These are phyloP conservation scores for Metroxylon sagu DNA, from an alignment of 176 grass and related monocot species.

Conservation along the genomic window DNA sequence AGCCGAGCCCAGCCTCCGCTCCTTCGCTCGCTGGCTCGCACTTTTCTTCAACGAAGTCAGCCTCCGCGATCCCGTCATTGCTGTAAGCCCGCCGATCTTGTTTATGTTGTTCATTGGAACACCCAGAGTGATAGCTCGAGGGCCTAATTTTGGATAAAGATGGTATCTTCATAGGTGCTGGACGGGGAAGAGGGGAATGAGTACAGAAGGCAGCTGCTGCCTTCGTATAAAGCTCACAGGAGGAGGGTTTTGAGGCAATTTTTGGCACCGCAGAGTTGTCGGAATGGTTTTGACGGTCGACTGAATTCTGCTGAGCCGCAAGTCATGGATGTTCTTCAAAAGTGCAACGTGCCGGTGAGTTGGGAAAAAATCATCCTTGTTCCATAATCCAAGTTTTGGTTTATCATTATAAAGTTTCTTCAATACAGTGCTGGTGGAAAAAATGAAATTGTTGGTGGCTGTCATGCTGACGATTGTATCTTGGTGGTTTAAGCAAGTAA, in stretches of 20 bases:
- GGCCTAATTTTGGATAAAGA: too few species aligned
- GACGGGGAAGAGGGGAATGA: conserved; percentile 74
- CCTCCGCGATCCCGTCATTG: conserved; percentile 58
- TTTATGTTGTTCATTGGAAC: too few species aligned
- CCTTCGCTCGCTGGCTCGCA: conserved; percentile 61
- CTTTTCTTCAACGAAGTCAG: conserved; percentile 80
- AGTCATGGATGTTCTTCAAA: conserved; percentile 44
- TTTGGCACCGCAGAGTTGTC: neutral
- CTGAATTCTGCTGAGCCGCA: conserved; percentile 33
- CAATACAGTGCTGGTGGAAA: too few species aligned
- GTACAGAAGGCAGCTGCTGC: conserved; percentile 53
- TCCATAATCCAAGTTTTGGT: too few species aligned
- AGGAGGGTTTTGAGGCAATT: conserved; percentile 10
- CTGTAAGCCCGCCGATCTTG: conserved; percentile 27
- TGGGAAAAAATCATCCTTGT: neutral
- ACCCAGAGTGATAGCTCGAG: too few species aligned
- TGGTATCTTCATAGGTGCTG: conserved; percentile 33
- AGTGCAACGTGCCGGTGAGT: conserved; percentile 63
- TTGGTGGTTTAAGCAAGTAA: too few species aligned
- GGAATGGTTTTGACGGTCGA: conserved; percentile 14
- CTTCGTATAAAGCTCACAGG: conserved; percentile 68
- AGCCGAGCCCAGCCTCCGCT: conserved; percentile 42
- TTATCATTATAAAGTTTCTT: too few species aligned
- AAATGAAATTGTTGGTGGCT: too few species aligned
- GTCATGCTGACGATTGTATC: too few species aligned